Evolutionary conservation across 1,284 basidiomycete genomes (phyloP).

Genomic region (Cutaneotrichosporon mucoides): DNA sequence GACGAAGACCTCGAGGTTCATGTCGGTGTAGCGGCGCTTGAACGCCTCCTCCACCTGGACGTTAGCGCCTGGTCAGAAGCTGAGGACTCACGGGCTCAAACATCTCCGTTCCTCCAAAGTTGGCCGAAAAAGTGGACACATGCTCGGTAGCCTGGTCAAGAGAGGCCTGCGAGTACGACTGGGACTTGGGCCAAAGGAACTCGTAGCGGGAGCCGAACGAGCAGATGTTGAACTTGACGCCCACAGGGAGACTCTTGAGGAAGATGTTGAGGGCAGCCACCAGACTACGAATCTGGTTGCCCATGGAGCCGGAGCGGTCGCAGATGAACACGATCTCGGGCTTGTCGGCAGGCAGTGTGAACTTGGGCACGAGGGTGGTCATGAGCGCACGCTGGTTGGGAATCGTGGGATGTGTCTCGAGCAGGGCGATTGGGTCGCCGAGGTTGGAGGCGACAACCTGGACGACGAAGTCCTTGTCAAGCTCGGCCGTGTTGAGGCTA

Average conservation of each 20-base stretch:
- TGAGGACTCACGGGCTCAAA: slow-evolving; percentile 6
- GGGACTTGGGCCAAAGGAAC: slow-evolving; percentile 14
- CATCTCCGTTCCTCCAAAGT: slow-evolving; percentile 31
- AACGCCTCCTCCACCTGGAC: slow-evolving; percentile 16
- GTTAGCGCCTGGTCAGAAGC: not conserved
- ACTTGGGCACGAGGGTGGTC: slow-evolving; percentile 15
- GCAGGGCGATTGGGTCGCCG: slow-evolving; percentile 23
- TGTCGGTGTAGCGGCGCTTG: slow-evolving; percentile 15
- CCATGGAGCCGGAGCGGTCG: slow-evolving; percentile 30
- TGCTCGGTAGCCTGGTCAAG: slow-evolving; percentile 21
- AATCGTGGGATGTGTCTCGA: slow-evolving; percentile 17
- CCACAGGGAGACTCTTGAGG: slow-evolving; percentile 24
- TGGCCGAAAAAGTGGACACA: slow-evolving; percentile 20
- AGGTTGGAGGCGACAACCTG: slow-evolving; percentile 17
- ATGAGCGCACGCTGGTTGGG: slow-evolving; percentile 12
- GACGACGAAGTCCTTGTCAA: slow-evolving; percentile 27
- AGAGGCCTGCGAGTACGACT: slow-evolving; percentile 8
- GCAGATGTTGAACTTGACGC: slow-evolving; percentile 29
- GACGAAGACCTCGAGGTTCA: slow-evolving; percentile 28
- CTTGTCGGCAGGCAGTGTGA: slow-evolving; percentile 2
- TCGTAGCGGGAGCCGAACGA: slow-evolving; percentile 18
- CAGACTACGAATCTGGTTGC: slow-evolving; percentile 17
- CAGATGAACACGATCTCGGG: slow-evolving; percentile 33
- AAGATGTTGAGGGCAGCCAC: slow-evolving; percentile 16
- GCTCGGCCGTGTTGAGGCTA: not conserved